Evolutionary conservation across 768 basidiomycete species (phyloP), one percentile per base, ranked within the genome.

Genomic region (Collybiopsis confluens): DNA sequence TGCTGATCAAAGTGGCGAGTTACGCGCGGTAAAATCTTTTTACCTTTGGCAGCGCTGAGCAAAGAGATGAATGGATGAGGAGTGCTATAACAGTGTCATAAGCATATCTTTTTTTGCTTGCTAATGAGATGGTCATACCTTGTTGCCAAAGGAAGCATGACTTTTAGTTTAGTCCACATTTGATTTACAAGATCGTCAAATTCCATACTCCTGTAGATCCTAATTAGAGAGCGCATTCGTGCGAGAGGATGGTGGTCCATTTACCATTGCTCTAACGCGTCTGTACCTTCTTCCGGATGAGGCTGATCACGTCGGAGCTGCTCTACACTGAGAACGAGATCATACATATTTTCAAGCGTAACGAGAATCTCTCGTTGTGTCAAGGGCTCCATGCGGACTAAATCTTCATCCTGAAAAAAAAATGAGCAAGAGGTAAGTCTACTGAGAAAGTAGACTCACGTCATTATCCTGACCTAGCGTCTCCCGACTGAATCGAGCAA

Each of bases 51-150:
- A 3, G 91, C 86, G 18, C 78, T 80, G 45, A 99, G 79, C 30
- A 99, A 77, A 2, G 95, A 93, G 59, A 99, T 85, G 73, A 99
- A 98, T 2, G 97, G 97, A 72, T 99, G 97, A 2, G 96, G 96
- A 58, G 89, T 79, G 66, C 95, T 95, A 59, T 43, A 43, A 21
- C 4, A 16, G 52, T 45, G 16, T 45, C 4, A 37, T 42, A 26
- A 52, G 46, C 16, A 24, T n/a, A 33, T 24, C 28, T 26, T 37
- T 1, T 8, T 4, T 43, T 10, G 41, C 21, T n/a, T n/a, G 20
- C n/a, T 5, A 15, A 36, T 58, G 21, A 36, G 33, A 18, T 42
- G n/a, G 38, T 58, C 74, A 36, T 57, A 92, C 94, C 93, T 94
- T n/a, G 90, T 88, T 65, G 94, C 94, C 16, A 98, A 79, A 37